These are phyloP conservation scores for Podospora didyma DNA, from an alignment of 495 filamentous ascomycete genomes.

Conservation along the genomic window DNA sequence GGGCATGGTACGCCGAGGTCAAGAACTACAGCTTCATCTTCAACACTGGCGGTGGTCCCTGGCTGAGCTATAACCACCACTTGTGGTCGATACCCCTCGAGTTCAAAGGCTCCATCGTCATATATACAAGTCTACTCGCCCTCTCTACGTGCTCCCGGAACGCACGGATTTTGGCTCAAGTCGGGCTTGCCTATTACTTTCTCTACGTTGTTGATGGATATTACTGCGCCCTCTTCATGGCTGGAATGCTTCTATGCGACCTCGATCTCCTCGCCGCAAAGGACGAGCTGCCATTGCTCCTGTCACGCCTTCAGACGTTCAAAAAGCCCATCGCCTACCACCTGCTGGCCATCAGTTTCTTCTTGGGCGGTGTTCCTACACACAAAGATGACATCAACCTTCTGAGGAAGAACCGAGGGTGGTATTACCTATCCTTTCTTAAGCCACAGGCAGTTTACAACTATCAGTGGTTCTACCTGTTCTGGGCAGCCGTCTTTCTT, in stretches of 20 bases:
- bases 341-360: slow-evolving; percentile 39
- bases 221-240: slow-evolving; percentile 39
- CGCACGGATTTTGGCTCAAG: slow-evolving; percentile 31
- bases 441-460: slow-evolving; percentile 50
- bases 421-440: slow-evolving; percentile 43
- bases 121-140: slow-evolving; percentile 42
- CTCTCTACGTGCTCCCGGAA: slow-evolving; percentile 30
- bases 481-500: slow-evolving; percentile 51
- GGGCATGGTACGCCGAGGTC: slow-evolving; percentile 54
- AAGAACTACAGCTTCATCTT: slow-evolving; percentile 59
- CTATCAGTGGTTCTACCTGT: slow-evolving; percentile 44
- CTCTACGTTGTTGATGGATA: slow-evolving; percentile 46
- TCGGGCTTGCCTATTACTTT: slow-evolving; percentile 35
- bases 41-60: slow-evolving; percentile 31
- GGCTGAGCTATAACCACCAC: slow-evolving; percentile 37
- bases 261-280: slow-evolving; percentile 41
- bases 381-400: slow-evolving; percentile 27
- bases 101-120: slow-evolving; percentile 42
- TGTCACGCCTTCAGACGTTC: slow-evolving; percentile 32
- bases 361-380: slow-evolving; percentile 46
- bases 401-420: slow-evolving; percentile 37
- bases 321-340: slow-evolving; percentile 42
- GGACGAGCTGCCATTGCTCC: slow-evolving; percentile 36
- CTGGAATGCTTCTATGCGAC: slow-evolving; percentile 47
- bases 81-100: slow-evolving; percentile 42